Evolutionary conservation across 148 eudicot genomes (phyloP).

Genomic region (Chenopodium formosanum): DNA sequence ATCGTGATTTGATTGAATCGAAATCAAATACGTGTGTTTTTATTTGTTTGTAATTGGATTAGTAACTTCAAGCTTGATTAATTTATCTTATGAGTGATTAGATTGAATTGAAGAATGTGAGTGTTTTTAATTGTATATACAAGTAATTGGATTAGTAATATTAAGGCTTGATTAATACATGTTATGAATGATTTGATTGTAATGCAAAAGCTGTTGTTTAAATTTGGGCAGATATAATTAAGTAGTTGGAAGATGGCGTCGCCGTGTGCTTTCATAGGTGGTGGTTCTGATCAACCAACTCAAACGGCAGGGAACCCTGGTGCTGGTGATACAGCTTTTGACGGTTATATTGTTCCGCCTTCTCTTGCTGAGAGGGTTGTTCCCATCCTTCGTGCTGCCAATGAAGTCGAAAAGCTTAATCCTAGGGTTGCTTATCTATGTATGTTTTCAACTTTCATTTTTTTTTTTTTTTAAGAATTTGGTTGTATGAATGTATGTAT

Average conservation of each 20-base stretch:
- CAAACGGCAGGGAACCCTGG: conserved; percentile 84
- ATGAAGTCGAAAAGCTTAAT: conserved; percentile 89
- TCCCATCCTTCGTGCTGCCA: conserved; percentile 97
- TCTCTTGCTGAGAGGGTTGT: conserved; percentile 76
- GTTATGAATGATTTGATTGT: too few species aligned
- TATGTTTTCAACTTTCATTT: conserved; percentile 31
- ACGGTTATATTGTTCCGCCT: conserved; percentile 96
- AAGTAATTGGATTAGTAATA: too few species aligned
- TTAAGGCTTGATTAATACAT: too few species aligned
- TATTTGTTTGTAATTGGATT: background rate
- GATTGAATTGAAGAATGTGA: background rate
- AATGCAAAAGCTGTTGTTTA: too few species aligned
- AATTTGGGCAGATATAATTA: background rate
- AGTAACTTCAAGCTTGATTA: too few species aligned
- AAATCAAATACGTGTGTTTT: background rate
- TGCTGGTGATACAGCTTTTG: conserved; percentile 79
- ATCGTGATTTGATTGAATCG: background rate
- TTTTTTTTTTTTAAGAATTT: background rate
- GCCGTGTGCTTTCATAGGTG: conserved; percentile 34
- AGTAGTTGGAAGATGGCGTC: conserved; percentile 21
- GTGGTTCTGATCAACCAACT: conserved; percentile 69
- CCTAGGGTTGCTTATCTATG: conserved; percentile 93
- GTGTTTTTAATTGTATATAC: background rate
- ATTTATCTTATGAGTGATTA: background rate
- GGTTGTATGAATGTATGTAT: background rate